Evolutionary conservation across 2,329 filamentous ascomycete genomes (phyloP).

Genomic region (Cladobotryum protrusum): DNA sequence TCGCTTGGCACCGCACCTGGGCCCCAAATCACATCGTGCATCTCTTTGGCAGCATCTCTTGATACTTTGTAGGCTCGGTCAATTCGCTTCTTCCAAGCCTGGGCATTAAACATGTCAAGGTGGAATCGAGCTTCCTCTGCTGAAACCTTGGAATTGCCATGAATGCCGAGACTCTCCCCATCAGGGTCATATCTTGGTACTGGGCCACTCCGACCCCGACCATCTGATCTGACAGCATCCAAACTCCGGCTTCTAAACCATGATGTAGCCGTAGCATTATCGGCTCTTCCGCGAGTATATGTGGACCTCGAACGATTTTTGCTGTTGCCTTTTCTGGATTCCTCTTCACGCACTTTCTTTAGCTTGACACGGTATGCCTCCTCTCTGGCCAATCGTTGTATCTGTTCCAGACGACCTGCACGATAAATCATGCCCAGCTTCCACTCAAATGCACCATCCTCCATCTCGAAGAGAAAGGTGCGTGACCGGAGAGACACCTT

Average conservation of each 20-base stretch:
- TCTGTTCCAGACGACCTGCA: slow-evolving; percentile 80
- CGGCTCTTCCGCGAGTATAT: slow-evolving; percentile 31
- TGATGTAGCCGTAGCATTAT: slow-evolving; percentile 22
- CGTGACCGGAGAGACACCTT: slow-evolving; percentile 77
- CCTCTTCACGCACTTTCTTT: slow-evolving; percentile 73
- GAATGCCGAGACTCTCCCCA: slow-evolving; percentile 57
- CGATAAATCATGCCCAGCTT: slow-evolving; percentile 93
- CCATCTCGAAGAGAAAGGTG: slow-evolving; percentile 81
- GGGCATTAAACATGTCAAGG: slow-evolving; percentile 73
- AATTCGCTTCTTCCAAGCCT: slow-evolving; percentile 89
- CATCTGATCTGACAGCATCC: slow-evolving; percentile 34
- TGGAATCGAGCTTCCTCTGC: slow-evolving; percentile 69
- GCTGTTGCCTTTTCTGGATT: slow-evolving; percentile 46
- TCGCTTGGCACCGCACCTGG: slow-evolving; percentile 75
- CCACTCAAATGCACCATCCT: slow-evolving; percentile 97
- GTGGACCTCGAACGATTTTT: slow-evolving; percentile 52
- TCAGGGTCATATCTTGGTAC: slow-evolving; percentile 74
- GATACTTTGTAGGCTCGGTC: slow-evolving; percentile 67
- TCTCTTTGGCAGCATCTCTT: slow-evolving; percentile 67
- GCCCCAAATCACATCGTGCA: slow-evolving; percentile 76
- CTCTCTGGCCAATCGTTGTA: slow-evolving; percentile 81
- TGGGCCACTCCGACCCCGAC: slow-evolving; percentile 32
- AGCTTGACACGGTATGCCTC: slow-evolving; percentile 85
- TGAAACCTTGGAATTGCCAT: slow-evolving; percentile 63
- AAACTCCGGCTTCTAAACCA: slow-evolving; percentile 51